Evolutionary conservation across 768 basidiomycete genomes (phyloP).

Genomic region (Lentinula raphanica): DNA sequence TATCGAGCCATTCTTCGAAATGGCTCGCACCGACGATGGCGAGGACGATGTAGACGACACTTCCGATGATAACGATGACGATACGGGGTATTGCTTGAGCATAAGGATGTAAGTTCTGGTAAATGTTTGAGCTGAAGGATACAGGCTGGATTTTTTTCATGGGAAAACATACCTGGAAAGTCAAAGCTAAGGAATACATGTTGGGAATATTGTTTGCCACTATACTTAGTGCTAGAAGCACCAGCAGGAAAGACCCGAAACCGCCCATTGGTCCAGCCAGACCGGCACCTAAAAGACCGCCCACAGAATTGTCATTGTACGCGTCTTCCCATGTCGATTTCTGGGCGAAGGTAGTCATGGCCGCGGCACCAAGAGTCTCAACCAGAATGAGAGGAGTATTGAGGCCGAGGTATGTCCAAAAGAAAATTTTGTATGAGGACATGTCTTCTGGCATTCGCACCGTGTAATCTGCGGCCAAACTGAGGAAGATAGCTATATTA

Average conservation of each 20-base stretch:
- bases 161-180: slow-evolving; percentile 32
- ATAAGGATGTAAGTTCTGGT: slow-evolving; percentile 21
- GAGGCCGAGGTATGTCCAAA: slow-evolving; percentile 49
- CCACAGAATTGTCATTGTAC: slow-evolving; percentile 38
- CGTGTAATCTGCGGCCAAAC: slow-evolving; percentile 51
- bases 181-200: slow-evolving; percentile 55
- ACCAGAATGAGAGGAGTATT: slow-evolving; percentile 33
- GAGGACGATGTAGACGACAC: slow-evolving; percentile 2
- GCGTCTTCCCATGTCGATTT: slow-evolving; percentile 41
- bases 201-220: slow-evolving; percentile 60
- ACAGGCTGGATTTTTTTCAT: not conserved
- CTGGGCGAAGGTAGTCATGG: slow-evolving; percentile 34
- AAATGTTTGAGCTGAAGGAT: slow-evolving; percentile 22
- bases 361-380: slow-evolving; percentile 38
- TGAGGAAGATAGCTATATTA: slow-evolving; percentile 10
- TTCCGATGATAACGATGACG: slow-evolving; percentile 23
- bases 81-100: slow-evolving; percentile 34
- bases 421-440: slow-evolving; percentile 33
- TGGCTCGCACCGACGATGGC: slow-evolving; percentile 39
- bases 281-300: slow-evolving; percentile 48
- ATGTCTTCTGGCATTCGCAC: slow-evolving; percentile 36
- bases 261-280: slow-evolving; percentile 39
- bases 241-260: slow-evolving; percentile 53
- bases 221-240: slow-evolving; percentile 57
- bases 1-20: slow-evolving; percentile 38